phyloP scores from a whole-genome alignment of 345 rosid genomes.

The Heritiera fomes region DNA sequence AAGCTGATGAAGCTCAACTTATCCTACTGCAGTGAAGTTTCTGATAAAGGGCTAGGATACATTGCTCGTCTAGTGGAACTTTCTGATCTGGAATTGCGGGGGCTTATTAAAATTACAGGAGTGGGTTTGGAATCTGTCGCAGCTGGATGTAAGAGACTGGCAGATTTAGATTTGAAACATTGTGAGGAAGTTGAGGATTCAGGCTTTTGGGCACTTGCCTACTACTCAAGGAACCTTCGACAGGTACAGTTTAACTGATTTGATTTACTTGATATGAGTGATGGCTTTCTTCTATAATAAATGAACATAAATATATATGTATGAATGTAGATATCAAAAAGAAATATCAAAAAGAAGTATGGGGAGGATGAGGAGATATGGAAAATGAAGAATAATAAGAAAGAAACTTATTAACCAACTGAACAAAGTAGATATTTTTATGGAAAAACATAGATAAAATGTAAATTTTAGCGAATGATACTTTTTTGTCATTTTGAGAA shows the following conservation, averaged over 20 bases:
- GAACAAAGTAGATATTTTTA: background rate
- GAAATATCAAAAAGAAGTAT: too few species aligned
- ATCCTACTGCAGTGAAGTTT: conserved; percentile 70
- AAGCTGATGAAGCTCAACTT: conserved; percentile 69
- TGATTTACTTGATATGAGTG: background rate
- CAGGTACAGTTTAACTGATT: conserved; percentile 54
- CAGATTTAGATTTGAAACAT: conserved; percentile 74
- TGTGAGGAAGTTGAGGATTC: conserved; percentile 71
- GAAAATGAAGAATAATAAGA: background rate
- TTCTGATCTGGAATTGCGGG: conserved; percentile 68
- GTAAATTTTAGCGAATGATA: too few species aligned
- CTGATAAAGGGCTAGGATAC: conserved; percentile 61
- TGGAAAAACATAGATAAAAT: background rate
- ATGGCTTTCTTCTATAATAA: background rate
- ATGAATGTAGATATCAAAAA: background rate
- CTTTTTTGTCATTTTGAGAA: too few species aligned
- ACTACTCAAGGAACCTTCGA: conserved; percentile 63
- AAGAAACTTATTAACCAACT: background rate
- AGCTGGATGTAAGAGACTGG: conserved; percentile 57
- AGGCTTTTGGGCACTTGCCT: conserved; percentile 79
- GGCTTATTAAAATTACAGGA: conserved; percentile 57
- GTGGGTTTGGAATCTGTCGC: conserved; percentile 62
- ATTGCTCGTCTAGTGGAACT: conserved; percentile 58
- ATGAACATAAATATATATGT: background rate
- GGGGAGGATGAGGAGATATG: background rate